Conservation (phyloP, 2,329 filamentous ascomycete species). For the Ophiosphaerella herpotricha region DNA sequence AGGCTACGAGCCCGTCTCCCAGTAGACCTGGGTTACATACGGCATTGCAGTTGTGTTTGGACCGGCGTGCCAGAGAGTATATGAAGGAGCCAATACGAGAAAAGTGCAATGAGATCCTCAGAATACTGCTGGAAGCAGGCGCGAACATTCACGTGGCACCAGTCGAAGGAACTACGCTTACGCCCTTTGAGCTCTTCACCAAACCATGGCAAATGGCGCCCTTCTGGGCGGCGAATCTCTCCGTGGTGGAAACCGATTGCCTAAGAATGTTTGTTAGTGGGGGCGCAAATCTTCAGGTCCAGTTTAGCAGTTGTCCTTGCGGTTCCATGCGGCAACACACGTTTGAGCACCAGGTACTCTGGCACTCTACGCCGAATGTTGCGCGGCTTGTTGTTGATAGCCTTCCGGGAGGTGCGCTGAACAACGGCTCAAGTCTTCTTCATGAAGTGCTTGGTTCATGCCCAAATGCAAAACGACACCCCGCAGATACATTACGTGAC, state of each 20-base stretch:
- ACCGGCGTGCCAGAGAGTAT: conserved; percentile 27
- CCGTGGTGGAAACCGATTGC: conserved; percentile 29
- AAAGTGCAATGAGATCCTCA: conserved; percentile 29
- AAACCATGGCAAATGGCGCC: conserved; percentile 33
- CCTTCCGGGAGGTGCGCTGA: conserved; percentile 8
- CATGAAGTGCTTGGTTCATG: conserved; percentile 39
- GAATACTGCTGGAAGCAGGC: conserved; percentile 36
- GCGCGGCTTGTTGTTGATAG: conserved; percentile 31
- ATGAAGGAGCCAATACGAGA: conserved; percentile 13
- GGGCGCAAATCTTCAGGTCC: conserved; percentile 26
- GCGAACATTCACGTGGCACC: conserved; percentile 30
- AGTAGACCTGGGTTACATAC: conserved; percentile 13
- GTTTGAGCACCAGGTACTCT: conserved; percentile 39
- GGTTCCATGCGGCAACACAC: conserved; percentile 17
- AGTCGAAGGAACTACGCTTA: conserved; percentile 12
- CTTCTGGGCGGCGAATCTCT: conserved; percentile 29
- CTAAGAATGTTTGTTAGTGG: conserved; percentile 31
- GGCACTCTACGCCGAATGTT: conserved; percentile 36
- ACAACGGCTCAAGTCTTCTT: conserved; percentile 27
- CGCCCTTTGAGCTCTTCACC: conserved; percentile 33
- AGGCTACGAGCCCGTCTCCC: conserved; percentile 22
- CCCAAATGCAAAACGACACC: conserved; percentile 36
- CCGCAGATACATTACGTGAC: conserved; percentile 35
- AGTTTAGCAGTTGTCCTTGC: conserved; percentile 32
- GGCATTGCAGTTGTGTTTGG: conserved; percentile 34